Evolutionary conservation across 2,329 filamentous ascomycete species (phyloP).

Genomic region (Cercospora zeae-maydis): DNA sequence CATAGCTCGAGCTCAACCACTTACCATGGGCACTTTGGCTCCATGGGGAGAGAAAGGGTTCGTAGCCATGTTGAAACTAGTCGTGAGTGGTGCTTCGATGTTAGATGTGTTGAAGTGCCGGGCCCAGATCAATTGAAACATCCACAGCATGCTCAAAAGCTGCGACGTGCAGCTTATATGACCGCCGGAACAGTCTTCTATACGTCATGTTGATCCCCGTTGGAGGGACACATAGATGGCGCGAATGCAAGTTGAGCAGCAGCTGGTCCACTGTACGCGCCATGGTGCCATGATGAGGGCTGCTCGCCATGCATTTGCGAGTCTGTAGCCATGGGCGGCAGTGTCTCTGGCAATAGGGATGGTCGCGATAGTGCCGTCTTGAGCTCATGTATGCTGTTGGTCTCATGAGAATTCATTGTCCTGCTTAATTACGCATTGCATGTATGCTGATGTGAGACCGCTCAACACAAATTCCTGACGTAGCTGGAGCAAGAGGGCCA

Average conservation of each 20-base stretch:
- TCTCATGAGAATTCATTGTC: not conserved
- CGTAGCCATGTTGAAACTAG: not conserved
- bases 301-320: not conserved
- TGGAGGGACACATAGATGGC: not conserved
- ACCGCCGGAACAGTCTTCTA: not conserved
- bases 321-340: not conserved
- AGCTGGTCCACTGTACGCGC: not conserved
- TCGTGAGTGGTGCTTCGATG: not conserved
- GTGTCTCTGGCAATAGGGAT: not conserved
- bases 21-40: not conserved
- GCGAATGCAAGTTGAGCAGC: not conserved
- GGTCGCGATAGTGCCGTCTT: not conserved
- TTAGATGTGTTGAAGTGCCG: not conserved
- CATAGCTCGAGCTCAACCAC: not conserved
- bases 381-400: not conserved
- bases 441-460: not conserved
- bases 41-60: not conserved
- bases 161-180: not conserved
- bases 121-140: not conserved
- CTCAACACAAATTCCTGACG: not conserved
- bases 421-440: not conserved
- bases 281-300: not conserved
- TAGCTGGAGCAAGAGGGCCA: not conserved
- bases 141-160: not conserved
- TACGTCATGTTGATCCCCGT: not conserved